Conservation (phyloP, 768 basidiomycete species). For the Lactarius akahatsu region DNA sequence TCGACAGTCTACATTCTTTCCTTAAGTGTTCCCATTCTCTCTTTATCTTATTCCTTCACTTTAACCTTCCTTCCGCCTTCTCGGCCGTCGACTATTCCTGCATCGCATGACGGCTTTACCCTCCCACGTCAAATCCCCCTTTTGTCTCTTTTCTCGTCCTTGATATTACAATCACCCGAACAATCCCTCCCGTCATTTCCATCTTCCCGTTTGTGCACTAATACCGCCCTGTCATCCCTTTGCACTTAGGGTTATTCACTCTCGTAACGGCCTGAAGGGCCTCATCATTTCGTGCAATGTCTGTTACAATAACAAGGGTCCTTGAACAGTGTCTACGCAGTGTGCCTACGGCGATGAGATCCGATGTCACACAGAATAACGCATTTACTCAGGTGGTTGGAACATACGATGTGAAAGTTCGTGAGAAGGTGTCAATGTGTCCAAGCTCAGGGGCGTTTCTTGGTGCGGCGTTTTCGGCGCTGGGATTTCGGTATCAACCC, state of each 20-base stretch:
- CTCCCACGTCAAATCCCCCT: conserved; percentile 20
- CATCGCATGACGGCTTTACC: conserved; percentile 37
- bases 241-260: conserved; percentile 29
- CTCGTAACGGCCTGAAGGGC: conserved; percentile 30
- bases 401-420: not conserved
- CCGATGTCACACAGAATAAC: conserved; percentile 6
- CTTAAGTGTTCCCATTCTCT: conserved; percentile 50
- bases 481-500: not conserved
- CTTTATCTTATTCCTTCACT: conserved; percentile 86
- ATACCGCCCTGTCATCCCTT: conserved; percentile 28
- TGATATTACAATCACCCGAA: conserved; percentile 29
- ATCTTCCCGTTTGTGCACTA: conserved; percentile 29
- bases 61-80: conserved; percentile 44
- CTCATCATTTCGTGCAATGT: conserved; percentile 30
- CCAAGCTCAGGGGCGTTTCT: conserved; percentile 10
- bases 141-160: conserved; percentile 21
- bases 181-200: conserved; percentile 30
- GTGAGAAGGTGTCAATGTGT: conserved; percentile 20
- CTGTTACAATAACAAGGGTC: conserved; percentile 31
- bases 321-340: conserved; percentile 24
- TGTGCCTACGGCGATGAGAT: conserved; percentile 13
- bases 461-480: not conserved
- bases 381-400: too few species aligned
- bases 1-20: conserved; percentile 52
- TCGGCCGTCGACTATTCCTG: conserved; percentile 39